Conservation (phyloP, 768 basidiomycete genomes). For the Rhodotorula paludigena region DNA sequence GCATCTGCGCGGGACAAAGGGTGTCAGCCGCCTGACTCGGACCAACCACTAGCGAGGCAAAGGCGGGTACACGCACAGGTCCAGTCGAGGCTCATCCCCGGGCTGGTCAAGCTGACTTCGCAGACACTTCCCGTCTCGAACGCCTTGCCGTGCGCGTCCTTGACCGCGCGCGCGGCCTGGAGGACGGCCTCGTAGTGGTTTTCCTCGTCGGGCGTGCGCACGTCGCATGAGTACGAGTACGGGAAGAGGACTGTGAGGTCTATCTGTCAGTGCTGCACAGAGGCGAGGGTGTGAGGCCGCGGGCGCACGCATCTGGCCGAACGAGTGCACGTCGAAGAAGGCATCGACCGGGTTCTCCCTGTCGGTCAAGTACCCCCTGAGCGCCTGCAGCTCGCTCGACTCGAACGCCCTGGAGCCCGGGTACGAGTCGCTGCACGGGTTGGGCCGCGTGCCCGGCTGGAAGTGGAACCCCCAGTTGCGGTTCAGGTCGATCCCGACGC, state of each 20-base stretch:
- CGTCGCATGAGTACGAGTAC: constrained; percentile 66
- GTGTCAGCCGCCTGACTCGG: constrained; percentile 59
- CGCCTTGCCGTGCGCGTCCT: constrained; percentile 55
- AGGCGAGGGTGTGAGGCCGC: constrained; percentile 34
- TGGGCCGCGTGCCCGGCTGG: constrained; percentile 18
- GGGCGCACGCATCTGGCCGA: constrained; percentile 77
- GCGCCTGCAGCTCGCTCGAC: constrained; percentile 65
- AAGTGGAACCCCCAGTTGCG: constrained; percentile 59
- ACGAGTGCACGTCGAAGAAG: constrained; percentile 72
- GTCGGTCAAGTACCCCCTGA: constrained; percentile 61
- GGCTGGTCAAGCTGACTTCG: constrained; percentile 44
- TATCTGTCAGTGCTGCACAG: neutral
- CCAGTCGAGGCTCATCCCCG: constrained; percentile 26
- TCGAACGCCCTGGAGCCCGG: constrained; percentile 71
- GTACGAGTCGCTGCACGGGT: constrained; percentile 71
- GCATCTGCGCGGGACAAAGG: constrained; percentile 60
- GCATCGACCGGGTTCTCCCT: constrained; percentile 53
- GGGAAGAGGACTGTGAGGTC: constrained; percentile 63
- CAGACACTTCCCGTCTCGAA: constrained; percentile 53
- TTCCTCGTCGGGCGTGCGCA: constrained; percentile 64
- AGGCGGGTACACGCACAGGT: constrained; percentile 2
- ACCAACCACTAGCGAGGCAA: constrained; percentile 10
- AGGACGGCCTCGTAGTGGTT: constrained; percentile 68
- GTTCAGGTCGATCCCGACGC: constrained; percentile 73
- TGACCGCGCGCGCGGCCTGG: constrained; percentile 60